Conservation (phyloP, 2,329 filamentous ascomycete species). For the Diplodia seriata region DNA sequence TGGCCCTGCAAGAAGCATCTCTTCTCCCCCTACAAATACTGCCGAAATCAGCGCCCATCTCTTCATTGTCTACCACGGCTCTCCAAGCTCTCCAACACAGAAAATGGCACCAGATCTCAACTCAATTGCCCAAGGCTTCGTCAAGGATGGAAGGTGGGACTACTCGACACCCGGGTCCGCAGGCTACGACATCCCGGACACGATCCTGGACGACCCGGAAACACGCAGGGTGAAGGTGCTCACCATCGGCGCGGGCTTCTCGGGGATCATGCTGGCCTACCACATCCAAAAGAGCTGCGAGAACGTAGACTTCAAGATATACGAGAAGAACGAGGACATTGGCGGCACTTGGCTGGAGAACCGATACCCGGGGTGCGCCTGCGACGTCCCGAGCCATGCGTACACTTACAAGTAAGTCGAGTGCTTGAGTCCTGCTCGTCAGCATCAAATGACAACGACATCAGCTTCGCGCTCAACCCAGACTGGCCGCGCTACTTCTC, state of each 20-base stretch:
- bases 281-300: constrained; percentile 54
- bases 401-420: constrained; percentile 48
- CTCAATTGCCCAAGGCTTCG: constrained; percentile 39
- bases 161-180: constrained; percentile 53
- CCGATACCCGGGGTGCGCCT: constrained; percentile 51
- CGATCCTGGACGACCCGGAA: constrained; percentile 50
- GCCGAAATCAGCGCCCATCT: background rate
- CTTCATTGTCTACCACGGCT: background rate
- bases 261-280: constrained; percentile 57
- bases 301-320: constrained; percentile 57
- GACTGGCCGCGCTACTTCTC: constrained; percentile 59
- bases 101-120: constrained; percentile 55
- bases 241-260: constrained; percentile 58
- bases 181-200: constrained; percentile 51
- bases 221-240: constrained; percentile 56
- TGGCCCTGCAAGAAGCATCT: background rate
- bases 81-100: background rate
- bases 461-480: constrained; percentile 52
- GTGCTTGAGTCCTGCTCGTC: background rate
- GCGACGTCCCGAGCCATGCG: constrained; percentile 55
- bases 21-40: background rate
- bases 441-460: too few species aligned
- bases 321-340: constrained; percentile 56
- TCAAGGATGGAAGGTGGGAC: constrained; percentile 46
- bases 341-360: constrained; percentile 58